Evolutionary conservation across 2,329 filamentous ascomycete species (phyloP).

Genomic region (Chrysoporthe austroafricana): DNA sequence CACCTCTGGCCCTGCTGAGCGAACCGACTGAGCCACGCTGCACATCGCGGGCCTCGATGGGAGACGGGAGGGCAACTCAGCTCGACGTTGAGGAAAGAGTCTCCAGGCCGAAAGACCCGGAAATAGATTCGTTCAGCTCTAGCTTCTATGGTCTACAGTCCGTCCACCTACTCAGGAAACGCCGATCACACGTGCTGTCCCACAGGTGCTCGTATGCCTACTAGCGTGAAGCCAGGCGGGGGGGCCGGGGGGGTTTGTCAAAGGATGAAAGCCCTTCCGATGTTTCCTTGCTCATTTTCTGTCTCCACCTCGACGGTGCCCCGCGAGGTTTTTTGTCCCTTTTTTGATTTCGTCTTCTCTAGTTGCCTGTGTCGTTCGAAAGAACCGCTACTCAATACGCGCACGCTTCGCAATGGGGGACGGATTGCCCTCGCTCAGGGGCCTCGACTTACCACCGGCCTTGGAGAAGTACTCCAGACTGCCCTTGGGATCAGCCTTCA

Average conservation of each 20-base stretch:
- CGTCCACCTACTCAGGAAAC: conserved; percentile 10
- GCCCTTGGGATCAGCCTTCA: conserved; percentile 57
- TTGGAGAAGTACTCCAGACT: conserved; percentile 52
- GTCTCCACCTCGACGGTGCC: background rate
- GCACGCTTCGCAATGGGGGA: conserved; percentile 28
- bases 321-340: background rate
- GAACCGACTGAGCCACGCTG: background rate
- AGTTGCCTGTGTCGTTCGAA: conserved; percentile 27
- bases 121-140: conserved; percentile 22
- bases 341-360: background rate
- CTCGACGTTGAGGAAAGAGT: conserved; percentile 2
- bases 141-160: conserved; percentile 26
- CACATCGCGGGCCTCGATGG: no score
- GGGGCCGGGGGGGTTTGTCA: background rate
- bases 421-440: conserved; percentile 24
- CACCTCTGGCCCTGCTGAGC: no score
- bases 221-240: background rate
- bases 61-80: conserved; percentile 12
- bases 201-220: conserved; percentile 5
- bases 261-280: conserved; percentile 10
- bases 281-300: background rate
- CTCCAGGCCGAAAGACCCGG: conserved; percentile 15
- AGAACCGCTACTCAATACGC: conserved; percentile 28
- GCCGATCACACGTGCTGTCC: conserved; percentile 19
- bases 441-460: conserved; percentile 28